Conservation (phyloP, 1,139 yeast species). For the Candida tropicalis region DNA sequence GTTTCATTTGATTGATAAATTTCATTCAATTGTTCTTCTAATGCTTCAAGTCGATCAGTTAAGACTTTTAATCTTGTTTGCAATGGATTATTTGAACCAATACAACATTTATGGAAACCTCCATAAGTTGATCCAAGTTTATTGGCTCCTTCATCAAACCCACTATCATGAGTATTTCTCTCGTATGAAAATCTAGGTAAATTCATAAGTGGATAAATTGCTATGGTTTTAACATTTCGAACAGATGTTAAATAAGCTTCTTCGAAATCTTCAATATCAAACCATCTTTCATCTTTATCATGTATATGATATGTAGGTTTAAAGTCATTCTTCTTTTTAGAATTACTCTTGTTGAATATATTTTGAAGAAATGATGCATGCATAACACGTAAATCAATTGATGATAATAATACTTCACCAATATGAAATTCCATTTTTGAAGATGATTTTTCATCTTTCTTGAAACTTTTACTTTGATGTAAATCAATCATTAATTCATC, state of each 20-base stretch:
- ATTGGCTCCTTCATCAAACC: constrained; percentile 25
- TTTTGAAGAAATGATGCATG: constrained; percentile 35
- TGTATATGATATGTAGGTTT: constrained; percentile 28
- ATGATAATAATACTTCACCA: constrained; percentile 44
- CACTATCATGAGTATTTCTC: constrained; percentile 37
- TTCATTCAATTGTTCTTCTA: constrained; percentile 24
- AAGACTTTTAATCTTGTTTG: constrained; percentile 33
- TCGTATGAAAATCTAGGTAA: constrained; percentile 42
- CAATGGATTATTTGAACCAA: constrained; percentile 29
- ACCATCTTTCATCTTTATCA: constrained; percentile 44
- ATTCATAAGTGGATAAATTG: constrained; percentile 37
- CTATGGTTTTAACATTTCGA: constrained; percentile 25
- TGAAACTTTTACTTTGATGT: constrained; percentile 39
- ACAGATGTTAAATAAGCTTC: constrained; percentile 40
- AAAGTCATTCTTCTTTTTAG: constrained; percentile 11
- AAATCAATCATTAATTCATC: constrained; percentile 44
- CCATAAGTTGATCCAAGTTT: neutral
- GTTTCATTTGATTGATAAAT: constrained; percentile 18
- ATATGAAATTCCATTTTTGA: constrained; percentile 41
- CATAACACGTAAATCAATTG: constrained; percentile 44
- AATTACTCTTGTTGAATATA: constrained; percentile 27
- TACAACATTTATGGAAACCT: constrained; percentile 29
- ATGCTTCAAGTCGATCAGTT: constrained; percentile 29
- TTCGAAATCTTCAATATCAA: constrained; percentile 44
- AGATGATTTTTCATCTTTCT: constrained; percentile 32